phyloP scores from a whole-genome alignment of 768 basidiomycete species.

The Omphalotus guepiniiformis region DNA sequence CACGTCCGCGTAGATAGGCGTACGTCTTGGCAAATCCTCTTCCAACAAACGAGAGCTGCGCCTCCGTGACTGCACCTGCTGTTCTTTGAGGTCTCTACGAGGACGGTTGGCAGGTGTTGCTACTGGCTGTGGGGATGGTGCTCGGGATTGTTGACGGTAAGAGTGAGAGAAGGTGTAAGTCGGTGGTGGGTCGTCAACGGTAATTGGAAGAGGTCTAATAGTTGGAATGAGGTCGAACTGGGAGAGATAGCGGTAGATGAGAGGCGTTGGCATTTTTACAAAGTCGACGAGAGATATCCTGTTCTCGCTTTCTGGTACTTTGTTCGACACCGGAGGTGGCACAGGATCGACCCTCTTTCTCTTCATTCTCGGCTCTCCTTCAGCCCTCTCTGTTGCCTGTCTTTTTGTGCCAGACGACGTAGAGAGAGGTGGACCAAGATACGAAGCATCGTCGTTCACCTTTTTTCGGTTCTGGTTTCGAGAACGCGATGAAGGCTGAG shows the following conservation, averaged over 20 bases:
- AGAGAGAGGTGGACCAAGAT: conserved; percentile 48
- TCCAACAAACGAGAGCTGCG: conserved; percentile 72
- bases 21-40: conserved; percentile 51
- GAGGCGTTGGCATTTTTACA: conserved; percentile 57
- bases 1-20: conserved; percentile 67
- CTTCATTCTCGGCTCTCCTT: conserved; percentile 70
- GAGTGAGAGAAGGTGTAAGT: conserved; percentile 57
- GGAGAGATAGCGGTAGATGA: conserved; percentile 67
- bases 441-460: conserved; percentile 64
- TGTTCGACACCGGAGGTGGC: conserved; percentile 29
- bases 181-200: conserved; percentile 64
- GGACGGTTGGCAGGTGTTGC: conserved; percentile 68
- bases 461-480: conserved; percentile 63
- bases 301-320: conserved; percentile 9
- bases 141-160: conserved; percentile 38
- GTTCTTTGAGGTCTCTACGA: conserved; percentile 63
- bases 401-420: conserved; percentile 51
- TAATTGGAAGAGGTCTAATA: conserved; percentile 67
- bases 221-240: conserved; percentile 69
- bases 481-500: conserved; percentile 39
- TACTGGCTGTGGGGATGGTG: conserved; percentile 45
- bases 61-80: conserved; percentile 54
- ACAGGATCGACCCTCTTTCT: conserved; percentile 58
- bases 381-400: conserved; percentile 60
- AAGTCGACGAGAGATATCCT: conserved; percentile 55